A percentile compares a stretch with the other conserved stretches of the same genome.
These are phyloP conservation scores for Lolium perenne DNA, from an alignment of 176 grass and related monocot genomes.

Conservation along the genomic window DNA sequence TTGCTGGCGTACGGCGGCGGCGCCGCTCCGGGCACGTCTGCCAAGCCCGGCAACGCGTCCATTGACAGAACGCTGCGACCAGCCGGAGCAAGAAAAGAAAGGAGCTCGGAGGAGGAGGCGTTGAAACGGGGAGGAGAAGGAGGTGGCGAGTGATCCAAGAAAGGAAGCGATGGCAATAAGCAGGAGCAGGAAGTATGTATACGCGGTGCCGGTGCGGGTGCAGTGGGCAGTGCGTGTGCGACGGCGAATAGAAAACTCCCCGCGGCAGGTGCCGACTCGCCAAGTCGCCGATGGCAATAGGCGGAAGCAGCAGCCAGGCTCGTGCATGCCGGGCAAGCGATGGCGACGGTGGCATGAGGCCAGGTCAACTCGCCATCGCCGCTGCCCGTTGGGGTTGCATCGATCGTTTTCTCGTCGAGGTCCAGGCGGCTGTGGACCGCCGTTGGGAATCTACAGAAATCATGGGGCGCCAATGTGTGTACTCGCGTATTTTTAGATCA, in stretches of 20 bases:
- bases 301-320: neutral
- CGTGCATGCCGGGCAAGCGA: neutral
- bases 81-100: too few species aligned
- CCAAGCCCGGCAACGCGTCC: slow-evolving; percentile 29
- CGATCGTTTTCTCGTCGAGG: neutral
- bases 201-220: neutral
- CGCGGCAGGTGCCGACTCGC: neutral
- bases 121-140: neutral
- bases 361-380: slow-evolving; percentile 1
- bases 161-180: neutral
- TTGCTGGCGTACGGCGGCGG: neutral
- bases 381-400: too few species aligned
- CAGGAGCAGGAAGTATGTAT: slow-evolving; percentile 13
- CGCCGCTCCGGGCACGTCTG: slow-evolving; percentile 18
- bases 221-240: slow-evolving; percentile 18
- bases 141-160: slow-evolving; percentile 55
- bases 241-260: slow-evolving; percentile 40
- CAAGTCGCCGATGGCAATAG: neutral
- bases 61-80: neutral
- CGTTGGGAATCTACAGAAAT: neutral
- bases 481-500: neutral
- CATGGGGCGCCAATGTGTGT: neutral
- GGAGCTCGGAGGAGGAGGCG: neutral
- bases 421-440: neutral
- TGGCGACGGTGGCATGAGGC: neutral